Percentiles rank a stretch among this genome's conserved stretches.
phyloP scores from a whole-genome alignment of 2,329 filamentous ascomycete genomes.

The Aspergillus fumigatiaffinis region DNA sequence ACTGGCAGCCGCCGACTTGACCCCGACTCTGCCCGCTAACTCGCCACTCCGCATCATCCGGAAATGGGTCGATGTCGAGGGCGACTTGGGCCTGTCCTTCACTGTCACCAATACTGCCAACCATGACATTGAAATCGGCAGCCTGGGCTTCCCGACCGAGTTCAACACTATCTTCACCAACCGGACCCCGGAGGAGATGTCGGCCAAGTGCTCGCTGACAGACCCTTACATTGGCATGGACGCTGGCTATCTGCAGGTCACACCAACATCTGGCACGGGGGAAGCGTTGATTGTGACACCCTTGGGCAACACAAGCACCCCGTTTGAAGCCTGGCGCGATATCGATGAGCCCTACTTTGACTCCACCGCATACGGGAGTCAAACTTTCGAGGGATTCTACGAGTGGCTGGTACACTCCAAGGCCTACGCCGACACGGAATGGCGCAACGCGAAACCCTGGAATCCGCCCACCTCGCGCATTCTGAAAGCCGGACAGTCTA shows the following conservation, averaged over 20 bases:
- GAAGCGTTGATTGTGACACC: constrained; percentile 54
- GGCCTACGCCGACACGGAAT: constrained; percentile 56
- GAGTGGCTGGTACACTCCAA: constrained; percentile 56
- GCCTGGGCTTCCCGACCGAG: constrained; percentile 56
- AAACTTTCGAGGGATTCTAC: constrained; percentile 59
- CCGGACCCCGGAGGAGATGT: constrained; percentile 47
- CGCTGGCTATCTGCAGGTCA: constrained; percentile 55
- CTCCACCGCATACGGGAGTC: constrained; percentile 46
- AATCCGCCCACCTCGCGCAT: constrained; percentile 49
- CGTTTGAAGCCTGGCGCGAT: constrained; percentile 55
- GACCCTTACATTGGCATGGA: constrained; percentile 61
- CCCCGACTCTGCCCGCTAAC: constrained; percentile 37
- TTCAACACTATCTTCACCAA: constrained; percentile 61
- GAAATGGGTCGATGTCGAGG: constrained; percentile 48
- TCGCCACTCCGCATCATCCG: constrained; percentile 47
- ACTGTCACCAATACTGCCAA: constrained; percentile 47
- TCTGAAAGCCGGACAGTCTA: constrained; percentile 43
- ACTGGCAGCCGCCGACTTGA: constrained; percentile 41
- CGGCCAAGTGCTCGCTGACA: constrained; percentile 50
- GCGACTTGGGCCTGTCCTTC: constrained; percentile 51
- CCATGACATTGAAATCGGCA: constrained; percentile 50
- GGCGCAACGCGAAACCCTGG: constrained; percentile 51
- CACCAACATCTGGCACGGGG: constrained; percentile 51
- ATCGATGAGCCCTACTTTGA: constrained; percentile 45
- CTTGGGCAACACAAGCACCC: constrained; percentile 37